phyloP scores from a whole-genome alignment of 1,284 basidiomycete species.

The Boletellus deceptivus region DNA sequence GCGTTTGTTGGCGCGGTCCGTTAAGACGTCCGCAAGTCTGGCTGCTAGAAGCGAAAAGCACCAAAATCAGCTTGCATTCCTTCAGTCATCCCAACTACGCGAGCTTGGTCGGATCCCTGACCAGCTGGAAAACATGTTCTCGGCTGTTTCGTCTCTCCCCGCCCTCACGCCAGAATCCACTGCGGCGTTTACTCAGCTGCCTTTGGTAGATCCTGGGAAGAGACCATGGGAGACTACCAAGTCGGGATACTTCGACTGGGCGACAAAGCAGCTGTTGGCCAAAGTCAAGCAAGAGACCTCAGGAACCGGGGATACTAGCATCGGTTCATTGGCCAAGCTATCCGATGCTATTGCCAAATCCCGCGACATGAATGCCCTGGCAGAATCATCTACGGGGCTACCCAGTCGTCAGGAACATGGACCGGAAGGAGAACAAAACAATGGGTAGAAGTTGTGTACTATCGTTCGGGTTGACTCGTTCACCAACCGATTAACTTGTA shows the following conservation, averaged over 20 bases:
- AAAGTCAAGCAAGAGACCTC: slow-evolving; percentile 41
- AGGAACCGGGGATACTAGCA: slow-evolving; percentile 29
- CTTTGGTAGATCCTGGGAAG: slow-evolving; percentile 57
- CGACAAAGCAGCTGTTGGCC: slow-evolving; percentile 51
- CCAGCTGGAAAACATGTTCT: slow-evolving; percentile 44
- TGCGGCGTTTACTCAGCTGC: slow-evolving; percentile 38
- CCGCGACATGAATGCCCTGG: slow-evolving; percentile 33
- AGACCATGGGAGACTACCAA: slow-evolving; percentile 68
- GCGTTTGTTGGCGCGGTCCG: slow-evolving; percentile 47
- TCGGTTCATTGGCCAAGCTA: slow-evolving; percentile 30
- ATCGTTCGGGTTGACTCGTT: background rate
- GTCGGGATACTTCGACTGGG: slow-evolving; percentile 69
- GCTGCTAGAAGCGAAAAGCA: slow-evolving; percentile 44
- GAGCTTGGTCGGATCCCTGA: slow-evolving; percentile 38
- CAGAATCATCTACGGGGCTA: slow-evolving; percentile 17
- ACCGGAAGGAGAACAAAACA: background rate
- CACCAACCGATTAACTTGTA: background rate
- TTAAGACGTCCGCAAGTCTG: slow-evolving; percentile 45
- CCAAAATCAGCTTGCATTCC: slow-evolving; percentile 45
- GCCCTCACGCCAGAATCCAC: slow-evolving; percentile 45
- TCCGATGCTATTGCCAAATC: slow-evolving; percentile 31
- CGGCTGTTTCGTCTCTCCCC: slow-evolving; percentile 48
- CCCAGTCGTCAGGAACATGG: background rate
- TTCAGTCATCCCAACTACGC: slow-evolving; percentile 37
- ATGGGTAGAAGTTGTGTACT: background rate